Evolutionary conservation across 345 rosid genomes (phyloP).

Genomic region (Citrus australasica): DNA sequence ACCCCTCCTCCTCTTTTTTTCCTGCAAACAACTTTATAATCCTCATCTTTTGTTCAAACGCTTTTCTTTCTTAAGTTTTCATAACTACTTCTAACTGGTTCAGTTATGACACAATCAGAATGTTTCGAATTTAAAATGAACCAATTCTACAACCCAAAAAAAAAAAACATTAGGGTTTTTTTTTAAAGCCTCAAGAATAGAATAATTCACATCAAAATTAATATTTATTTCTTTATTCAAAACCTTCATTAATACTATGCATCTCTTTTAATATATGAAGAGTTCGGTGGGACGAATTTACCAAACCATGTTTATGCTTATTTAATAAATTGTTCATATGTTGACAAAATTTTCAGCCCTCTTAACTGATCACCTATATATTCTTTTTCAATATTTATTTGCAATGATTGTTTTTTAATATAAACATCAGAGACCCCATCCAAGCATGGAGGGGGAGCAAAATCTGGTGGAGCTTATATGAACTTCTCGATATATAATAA

Average conservation of each 20-base stretch:
- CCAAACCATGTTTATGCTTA: too few relatives aligned
- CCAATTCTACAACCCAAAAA: too few relatives aligned
- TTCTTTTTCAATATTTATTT: background rate
- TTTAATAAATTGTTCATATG: too few relatives aligned
- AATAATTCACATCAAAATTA: too few relatives aligned
- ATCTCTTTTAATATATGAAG: background rate
- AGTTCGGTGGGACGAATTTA: background rate
- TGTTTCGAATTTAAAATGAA: too few relatives aligned
- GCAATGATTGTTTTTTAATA: conserved; percentile 13
- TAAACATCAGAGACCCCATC: conserved; percentile 28
- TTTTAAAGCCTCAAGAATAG: background rate
- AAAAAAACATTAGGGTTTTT: too few relatives aligned
- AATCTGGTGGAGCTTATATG: conserved; percentile 30
- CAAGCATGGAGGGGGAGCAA: conserved; percentile 23
- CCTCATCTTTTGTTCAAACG: background rate
- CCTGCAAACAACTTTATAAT: background rate
- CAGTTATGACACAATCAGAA: background rate
- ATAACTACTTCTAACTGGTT: background rate
- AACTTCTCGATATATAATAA: background rate
- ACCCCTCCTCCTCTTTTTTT: background rate
- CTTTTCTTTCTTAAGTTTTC: background rate
- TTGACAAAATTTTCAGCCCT: background rate
- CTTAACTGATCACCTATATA: background rate
- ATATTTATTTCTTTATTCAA: background rate
- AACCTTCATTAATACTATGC: too few relatives aligned